Conservation (phyloP, 148 eudicot species). For the Persicaria maculosa region DNA sequence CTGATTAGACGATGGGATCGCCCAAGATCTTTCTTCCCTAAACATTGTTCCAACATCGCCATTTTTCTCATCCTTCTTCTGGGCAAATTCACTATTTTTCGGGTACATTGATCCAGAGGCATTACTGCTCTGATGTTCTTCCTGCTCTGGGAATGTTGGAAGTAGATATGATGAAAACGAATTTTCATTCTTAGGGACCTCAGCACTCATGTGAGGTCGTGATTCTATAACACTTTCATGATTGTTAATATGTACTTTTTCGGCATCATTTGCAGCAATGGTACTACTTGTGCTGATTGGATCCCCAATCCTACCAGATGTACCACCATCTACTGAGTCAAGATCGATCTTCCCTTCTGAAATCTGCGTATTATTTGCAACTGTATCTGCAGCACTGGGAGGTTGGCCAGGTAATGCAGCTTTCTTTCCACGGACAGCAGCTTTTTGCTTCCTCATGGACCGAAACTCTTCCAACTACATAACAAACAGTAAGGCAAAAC, state of each 20-base stretch:
- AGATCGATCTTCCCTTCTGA: neutral
- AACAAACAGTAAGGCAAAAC: conserved; percentile 5
- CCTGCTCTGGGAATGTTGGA: conserved; percentile 24
- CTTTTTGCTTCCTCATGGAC: conserved; percentile 48
- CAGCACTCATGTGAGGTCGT: neutral
- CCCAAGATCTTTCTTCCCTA: conserved; percentile 26
- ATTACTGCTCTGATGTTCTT: conserved; percentile 25
- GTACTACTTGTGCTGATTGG: neutral
- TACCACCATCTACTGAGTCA: conserved; percentile 2
- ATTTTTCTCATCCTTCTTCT: conserved; percentile 17
- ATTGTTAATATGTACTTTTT: neutral
- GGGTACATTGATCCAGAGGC: conserved; percentile 16
- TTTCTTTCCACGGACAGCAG: conserved; percentile 63
- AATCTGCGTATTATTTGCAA: conserved; percentile 17
- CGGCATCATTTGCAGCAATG: conserved; percentile 7
- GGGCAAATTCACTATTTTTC: conserved; percentile 15
- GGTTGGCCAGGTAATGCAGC: conserved; percentile 28
- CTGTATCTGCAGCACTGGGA: conserved; percentile 21
- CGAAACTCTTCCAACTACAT: conserved; percentile 91
- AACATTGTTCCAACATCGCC: conserved; percentile 20
- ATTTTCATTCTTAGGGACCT: conserved; percentile 20
- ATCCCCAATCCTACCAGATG: conserved; percentile 10
- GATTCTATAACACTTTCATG: neutral
- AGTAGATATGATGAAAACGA: conserved; percentile 23
- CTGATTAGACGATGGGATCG: conserved; percentile 21